phyloP scores from a whole-genome alignment of 106 monocot genomes.

The Dendrobium nobile region DNA sequence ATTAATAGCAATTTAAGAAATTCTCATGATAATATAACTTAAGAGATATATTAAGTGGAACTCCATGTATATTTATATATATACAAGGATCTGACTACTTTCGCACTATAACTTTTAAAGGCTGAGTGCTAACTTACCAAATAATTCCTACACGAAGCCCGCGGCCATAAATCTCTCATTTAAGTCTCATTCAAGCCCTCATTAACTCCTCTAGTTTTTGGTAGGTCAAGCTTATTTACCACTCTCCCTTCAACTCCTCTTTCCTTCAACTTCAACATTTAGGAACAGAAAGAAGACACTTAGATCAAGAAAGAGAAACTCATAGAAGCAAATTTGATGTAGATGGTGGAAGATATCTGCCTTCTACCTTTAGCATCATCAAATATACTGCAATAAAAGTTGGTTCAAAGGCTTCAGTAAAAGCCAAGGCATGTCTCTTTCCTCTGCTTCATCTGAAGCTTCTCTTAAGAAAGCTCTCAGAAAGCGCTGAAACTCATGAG shows the following conservation, averaged over 20 bases:
- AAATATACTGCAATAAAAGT: constrained; percentile 8
- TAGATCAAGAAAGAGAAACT: neutral
- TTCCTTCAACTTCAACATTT: constrained; percentile 13
- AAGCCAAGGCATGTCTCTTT: constrained; percentile 2
- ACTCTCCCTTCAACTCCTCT: constrained; percentile 1
- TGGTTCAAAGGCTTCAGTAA: neutral
- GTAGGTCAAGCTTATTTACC: constrained; percentile 40
- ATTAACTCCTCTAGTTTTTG: constrained; percentile 11
- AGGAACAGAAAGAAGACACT: constrained; percentile 11
- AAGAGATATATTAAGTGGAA: too few species aligned
- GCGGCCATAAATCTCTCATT: constrained; percentile 10
- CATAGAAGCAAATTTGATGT: neutral
- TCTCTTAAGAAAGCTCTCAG: constrained; percentile 9
- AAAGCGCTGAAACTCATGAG: constrained; percentile 33
- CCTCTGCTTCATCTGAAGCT: constrained; percentile 13
- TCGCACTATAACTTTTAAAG: neutral
- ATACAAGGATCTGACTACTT: neutral
- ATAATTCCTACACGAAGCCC: constrained; percentile 7
- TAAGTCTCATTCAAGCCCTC: constrained; percentile 3
- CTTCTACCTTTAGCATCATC: neutral
- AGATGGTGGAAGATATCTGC: neutral
- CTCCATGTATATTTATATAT: too few species aligned
- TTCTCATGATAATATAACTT: too few species aligned
- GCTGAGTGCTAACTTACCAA: neutral
- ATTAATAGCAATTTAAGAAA: too few species aligned